phyloP scores from a whole-genome alignment of 345 rosid genomes.

The Hibiscus mutabilis region DNA sequence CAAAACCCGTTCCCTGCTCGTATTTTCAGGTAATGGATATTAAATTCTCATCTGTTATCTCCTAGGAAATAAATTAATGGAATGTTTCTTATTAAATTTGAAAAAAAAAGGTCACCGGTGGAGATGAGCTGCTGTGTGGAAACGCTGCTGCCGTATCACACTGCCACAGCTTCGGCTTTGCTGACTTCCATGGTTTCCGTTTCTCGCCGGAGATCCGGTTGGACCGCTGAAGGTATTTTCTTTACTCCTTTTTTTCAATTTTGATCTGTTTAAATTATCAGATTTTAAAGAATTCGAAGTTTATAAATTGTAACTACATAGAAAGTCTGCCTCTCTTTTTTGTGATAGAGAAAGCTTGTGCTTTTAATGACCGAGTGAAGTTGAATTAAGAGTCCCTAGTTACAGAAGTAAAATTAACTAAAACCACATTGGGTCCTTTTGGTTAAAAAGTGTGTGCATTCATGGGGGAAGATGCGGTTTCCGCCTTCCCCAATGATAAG shows the following conservation, averaged over 20 bases:
- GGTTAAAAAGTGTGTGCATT: background rate
- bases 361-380: background rate
- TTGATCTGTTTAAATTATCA: background rate
- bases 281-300: background rate
- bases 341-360: background rate
- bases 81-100: background rate
- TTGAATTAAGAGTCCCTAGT: background rate
- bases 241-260: background rate
- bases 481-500: no score
- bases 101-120: constrained; percentile 55
- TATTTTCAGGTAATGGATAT: constrained; percentile 48
- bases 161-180: constrained; percentile 79
- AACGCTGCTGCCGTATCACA: constrained; percentile 75
- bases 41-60: background rate
- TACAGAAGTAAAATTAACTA: background rate
- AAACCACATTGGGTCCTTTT: background rate
- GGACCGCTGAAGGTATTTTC: constrained; percentile 62
- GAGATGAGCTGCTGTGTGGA: constrained; percentile 73
- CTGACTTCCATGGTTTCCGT: constrained; percentile 78
- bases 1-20: constrained; percentile 44
- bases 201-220: constrained; percentile 46
- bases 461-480: background rate
- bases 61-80: background rate
- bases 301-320: background rate
- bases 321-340: no score